Percentiles rank a stretch among this genome's conserved stretches.
Evolutionary conservation across 1,284 basidiomycete genomes (phyloP).

Genomic region (Testicularia cyperi): DNA sequence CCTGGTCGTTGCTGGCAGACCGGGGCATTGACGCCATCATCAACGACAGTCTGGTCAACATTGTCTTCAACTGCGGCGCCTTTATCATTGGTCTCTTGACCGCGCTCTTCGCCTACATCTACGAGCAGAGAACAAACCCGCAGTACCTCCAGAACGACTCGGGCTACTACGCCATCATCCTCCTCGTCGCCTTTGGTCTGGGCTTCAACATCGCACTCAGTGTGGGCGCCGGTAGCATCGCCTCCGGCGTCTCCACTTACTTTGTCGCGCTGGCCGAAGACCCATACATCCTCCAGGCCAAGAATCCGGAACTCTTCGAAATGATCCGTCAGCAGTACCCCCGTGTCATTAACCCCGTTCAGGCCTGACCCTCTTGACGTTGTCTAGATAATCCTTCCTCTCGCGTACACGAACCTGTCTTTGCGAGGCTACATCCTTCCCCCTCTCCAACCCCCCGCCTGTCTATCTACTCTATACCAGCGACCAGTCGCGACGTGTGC

Average conservation of each 20-base stretch:
- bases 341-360: slow-evolving; percentile 58
- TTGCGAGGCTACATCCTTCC: too few relatives aligned
- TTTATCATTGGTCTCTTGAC: slow-evolving; percentile 77
- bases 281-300: slow-evolving; percentile 41
- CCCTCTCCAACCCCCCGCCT: too few relatives aligned
- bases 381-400: too few relatives aligned
- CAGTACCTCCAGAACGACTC: slow-evolving; percentile 44
- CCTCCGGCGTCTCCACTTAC: slow-evolving; percentile 57
- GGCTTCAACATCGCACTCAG: slow-evolving; percentile 60
- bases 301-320: slow-evolving; percentile 45
- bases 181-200: slow-evolving; percentile 54
- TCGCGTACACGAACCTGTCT: too few relatives aligned
- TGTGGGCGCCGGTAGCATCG: slow-evolving; percentile 56
- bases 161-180: slow-evolving; percentile 39
- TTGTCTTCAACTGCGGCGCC: slow-evolving; percentile 62
- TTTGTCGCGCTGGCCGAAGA: slow-evolving; percentile 59
- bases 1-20: slow-evolving; percentile 81
- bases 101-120: slow-evolving; percentile 78
- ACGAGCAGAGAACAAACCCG: slow-evolving; percentile 64
- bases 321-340: slow-evolving; percentile 54
- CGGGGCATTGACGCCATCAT: slow-evolving; percentile 76
- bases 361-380: too few relatives aligned
- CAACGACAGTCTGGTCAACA: slow-evolving; percentile 81
- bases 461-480: too few relatives aligned
- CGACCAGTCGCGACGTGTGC: too few relatives aligned